A percentile compares a stretch with the other conserved stretches of the same genome.
Evolutionary conservation across 805 yeast species (phyloP).

Genomic region (Ogataea philodendri): DNA sequence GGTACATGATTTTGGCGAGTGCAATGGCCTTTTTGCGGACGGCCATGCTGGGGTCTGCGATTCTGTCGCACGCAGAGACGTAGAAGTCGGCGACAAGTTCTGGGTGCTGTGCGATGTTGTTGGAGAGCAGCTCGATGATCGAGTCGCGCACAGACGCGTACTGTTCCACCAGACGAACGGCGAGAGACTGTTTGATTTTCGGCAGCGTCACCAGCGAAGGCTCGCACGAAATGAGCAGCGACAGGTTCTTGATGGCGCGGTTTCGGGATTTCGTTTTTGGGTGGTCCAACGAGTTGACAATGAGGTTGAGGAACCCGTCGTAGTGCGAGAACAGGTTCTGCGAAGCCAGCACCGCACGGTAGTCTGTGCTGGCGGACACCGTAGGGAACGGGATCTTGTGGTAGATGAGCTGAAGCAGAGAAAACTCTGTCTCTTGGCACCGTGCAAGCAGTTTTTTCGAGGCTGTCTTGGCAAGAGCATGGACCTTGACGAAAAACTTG

Average conservation of each 20-base stretch:
- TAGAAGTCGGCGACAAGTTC: conserved; percentile 48
- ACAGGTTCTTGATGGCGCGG: conserved; percentile 63
- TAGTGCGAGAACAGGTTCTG: conserved; percentile 40
- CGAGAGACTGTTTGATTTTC: conserved; percentile 50
- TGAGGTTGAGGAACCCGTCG: conserved; percentile 50
- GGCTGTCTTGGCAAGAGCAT: conserved; percentile 7
- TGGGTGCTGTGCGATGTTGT: conserved; percentile 44
- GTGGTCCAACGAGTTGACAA: conserved; percentile 48
- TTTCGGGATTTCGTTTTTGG: conserved; percentile 53
- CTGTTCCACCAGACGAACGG: conserved; percentile 50
- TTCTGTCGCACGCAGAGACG: conserved; percentile 45
- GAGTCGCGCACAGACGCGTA: conserved; percentile 79
- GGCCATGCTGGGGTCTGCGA: conserved; percentile 57
- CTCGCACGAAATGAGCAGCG: conserved; percentile 53
- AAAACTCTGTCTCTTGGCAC: conserved; percentile 5
- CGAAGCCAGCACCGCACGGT: conserved; percentile 26
- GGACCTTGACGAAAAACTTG: conserved; percentile 7
- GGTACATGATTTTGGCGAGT: conserved; percentile 49
- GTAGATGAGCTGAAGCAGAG: conserved; percentile 9
- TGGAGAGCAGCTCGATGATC: conserved; percentile 61
- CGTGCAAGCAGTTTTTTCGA: conserved; percentile 1
- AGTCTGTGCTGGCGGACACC: conserved; percentile 1
- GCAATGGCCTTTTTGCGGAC: conserved; percentile 64
- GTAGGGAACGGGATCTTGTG: conserved; percentile 4
- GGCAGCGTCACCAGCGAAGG: conserved; percentile 48